A percentile compares a stretch with the other conserved stretches of the same genome.
Conservation (phyloP, 75 land plant species). For the Pinus albicaulis region DNA sequence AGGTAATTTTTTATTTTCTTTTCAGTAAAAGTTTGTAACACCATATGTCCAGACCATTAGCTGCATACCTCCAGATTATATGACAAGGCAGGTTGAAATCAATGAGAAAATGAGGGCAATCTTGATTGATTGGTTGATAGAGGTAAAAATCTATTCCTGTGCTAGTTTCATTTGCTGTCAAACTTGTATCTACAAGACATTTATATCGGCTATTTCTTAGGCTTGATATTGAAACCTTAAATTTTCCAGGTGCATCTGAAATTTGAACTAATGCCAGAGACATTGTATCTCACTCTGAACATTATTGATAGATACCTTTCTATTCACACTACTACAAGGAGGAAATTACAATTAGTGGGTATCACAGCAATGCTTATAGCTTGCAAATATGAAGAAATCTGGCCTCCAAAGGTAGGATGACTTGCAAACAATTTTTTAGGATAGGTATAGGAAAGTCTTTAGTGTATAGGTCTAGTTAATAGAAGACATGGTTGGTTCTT, state of each 20-base stretch:
- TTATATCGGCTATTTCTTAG: not conserved
- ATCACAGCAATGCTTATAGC: conserved; percentile 88
- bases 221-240: not conserved
- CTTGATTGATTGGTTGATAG: conserved; percentile 85
- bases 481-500: too few species aligned
- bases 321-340: conserved; percentile 40
- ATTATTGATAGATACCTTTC: conserved; percentile 76
- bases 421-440: not conserved
- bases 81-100: conserved; percentile 70
- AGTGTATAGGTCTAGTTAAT: too few species aligned
- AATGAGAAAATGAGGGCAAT: conserved; percentile 91
- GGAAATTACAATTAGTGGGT: conserved; percentile 73
- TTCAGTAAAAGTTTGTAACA: not conserved
- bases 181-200: not conserved
- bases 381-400: conserved; percentile 88
- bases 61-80: conserved; percentile 60
- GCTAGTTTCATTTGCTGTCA: not conserved
- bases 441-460: not conserved
- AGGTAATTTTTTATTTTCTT: not conserved
- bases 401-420: conserved; percentile 67
- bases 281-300: conserved; percentile 68
- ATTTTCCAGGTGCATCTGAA: conserved; percentile 55
- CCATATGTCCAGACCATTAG: conserved; percentile 31
- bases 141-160: conserved; percentile 23
- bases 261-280: conserved; percentile 88